A percentile compares a stretch with the other conserved stretches of the same genome.
Evolutionary conservation across 2,329 filamentous ascomycete species (phyloP).

Genomic region (Colletotrichum sp.): DNA sequence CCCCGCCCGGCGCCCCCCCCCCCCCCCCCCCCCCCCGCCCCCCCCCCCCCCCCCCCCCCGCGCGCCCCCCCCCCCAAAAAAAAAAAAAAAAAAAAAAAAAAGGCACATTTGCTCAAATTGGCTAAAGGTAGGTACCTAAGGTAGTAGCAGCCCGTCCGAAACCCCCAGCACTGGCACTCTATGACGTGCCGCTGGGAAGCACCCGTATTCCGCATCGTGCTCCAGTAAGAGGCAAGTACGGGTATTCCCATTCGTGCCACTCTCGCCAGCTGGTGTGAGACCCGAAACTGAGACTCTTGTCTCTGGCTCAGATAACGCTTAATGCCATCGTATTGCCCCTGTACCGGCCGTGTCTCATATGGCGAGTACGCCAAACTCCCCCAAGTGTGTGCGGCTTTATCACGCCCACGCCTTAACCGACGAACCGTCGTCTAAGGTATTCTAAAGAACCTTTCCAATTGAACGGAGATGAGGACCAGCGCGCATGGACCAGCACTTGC

Average conservation of each 20-base stretch:
- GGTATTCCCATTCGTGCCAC: not conserved
- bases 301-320: not conserved
- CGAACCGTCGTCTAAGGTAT: not conserved
- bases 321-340: not conserved
- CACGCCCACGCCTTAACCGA: not conserved
- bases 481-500: not conserved
- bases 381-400: not conserved
- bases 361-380: not conserved
- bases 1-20: too few species aligned
- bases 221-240: not conserved
- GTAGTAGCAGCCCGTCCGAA: slow-evolving; percentile 7
- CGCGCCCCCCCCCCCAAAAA: too few species aligned
- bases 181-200: slow-evolving; percentile 12
- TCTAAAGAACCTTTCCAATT: not conserved
- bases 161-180: slow-evolving; percentile 2
- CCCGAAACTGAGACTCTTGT: not conserved
- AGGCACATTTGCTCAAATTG: not conserved
- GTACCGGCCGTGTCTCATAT: not conserved
- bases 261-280: not conserved
- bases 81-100: not conserved
- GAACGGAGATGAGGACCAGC: not conserved
- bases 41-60: too few species aligned
- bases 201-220: not conserved
- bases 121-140: not conserved
- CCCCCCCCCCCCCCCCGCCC: too few species aligned